Evolutionary conservation across 495 filamentous ascomycete species (phyloP).

Genomic region (Xylaria palmicola): DNA sequence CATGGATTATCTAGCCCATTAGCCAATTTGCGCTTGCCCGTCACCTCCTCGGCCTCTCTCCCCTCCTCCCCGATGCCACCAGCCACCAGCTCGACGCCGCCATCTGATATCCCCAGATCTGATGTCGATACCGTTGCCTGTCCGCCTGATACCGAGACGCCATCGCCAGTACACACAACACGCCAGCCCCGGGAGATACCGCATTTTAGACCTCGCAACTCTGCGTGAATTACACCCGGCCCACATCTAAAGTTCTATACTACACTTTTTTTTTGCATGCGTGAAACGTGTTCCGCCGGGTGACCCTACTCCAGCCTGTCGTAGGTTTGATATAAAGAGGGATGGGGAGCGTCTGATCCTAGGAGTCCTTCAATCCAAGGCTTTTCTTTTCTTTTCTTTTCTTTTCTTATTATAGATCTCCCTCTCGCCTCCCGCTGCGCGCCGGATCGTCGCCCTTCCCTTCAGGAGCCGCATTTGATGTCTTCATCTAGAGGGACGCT

Average conservation of each 20-base stretch:
- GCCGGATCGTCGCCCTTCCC: constrained; percentile 12
- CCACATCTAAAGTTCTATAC: too few species aligned
- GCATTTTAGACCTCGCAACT: too few species aligned
- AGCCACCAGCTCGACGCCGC: background rate
- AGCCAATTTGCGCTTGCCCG: constrained; percentile 2
- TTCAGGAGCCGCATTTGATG: constrained; percentile 29
- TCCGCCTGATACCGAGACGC: constrained; percentile 5
- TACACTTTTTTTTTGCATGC: too few species aligned
- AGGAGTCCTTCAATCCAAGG: background rate
- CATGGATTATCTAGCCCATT: constrained; percentile 1
- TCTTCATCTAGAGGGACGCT: constrained; percentile 21
- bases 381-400: constrained; percentile 13
- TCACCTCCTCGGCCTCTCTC: background rate
- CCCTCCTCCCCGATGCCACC: background rate
- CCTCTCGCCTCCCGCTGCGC: background rate
- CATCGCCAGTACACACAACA: background rate
- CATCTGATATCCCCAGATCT: background rate
- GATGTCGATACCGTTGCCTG: background rate
- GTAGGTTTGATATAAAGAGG: constrained; percentile 30
- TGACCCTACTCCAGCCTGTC: constrained; percentile 28
- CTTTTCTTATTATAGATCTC: constrained; percentile 19
- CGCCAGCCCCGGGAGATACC: background rate
- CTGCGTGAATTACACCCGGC: too few species aligned
- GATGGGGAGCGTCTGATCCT: constrained; percentile 22
- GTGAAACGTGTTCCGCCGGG: too few species aligned